Percentiles rank a stretch among this genome's conserved stretches.
Evolutionary conservation across 306 rosid genomes (phyloP).

Genomic region (Rubus idaeus): DNA sequence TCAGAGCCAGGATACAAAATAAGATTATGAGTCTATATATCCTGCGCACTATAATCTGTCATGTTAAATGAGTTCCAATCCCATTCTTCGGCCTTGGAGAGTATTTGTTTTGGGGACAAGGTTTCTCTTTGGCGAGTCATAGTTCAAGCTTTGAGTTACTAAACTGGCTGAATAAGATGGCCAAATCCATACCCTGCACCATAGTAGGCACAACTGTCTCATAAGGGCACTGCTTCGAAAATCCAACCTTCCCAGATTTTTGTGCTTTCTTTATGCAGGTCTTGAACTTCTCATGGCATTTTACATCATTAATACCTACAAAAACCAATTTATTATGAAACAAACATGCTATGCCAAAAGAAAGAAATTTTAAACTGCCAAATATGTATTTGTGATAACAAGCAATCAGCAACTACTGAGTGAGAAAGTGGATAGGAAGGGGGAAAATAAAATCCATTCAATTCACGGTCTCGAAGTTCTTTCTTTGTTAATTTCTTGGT

Average conservation of each 20-base stretch:
- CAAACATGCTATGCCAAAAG: not conserved
- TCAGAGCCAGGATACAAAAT: not conserved
- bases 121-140: conserved; percentile 10
- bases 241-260: conserved; percentile 71
- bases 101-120: not conserved
- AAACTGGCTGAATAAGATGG: conserved; percentile 69
- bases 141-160: conserved; percentile 37
- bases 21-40: not conserved
- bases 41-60: not conserved
- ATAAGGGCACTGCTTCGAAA: conserved; percentile 59
- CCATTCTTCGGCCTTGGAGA: not conserved
- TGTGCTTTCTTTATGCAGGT: conserved; percentile 53
- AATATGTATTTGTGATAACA: not conserved
- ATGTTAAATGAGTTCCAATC: not conserved
- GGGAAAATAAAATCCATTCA: not conserved
- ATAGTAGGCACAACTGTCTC: conserved; percentile 60
- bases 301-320: conserved; percentile 59
- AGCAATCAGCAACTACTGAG: not conserved
- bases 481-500: not conserved
- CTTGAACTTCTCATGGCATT: conserved; percentile 69
- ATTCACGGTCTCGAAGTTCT: not conserved
- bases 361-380: not conserved
- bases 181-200: conserved; percentile 84
- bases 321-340: not conserved
- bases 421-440: not conserved